Conservation (phyloP, 2,329 filamentous ascomycete species). For the Metarhizium album region DNA sequence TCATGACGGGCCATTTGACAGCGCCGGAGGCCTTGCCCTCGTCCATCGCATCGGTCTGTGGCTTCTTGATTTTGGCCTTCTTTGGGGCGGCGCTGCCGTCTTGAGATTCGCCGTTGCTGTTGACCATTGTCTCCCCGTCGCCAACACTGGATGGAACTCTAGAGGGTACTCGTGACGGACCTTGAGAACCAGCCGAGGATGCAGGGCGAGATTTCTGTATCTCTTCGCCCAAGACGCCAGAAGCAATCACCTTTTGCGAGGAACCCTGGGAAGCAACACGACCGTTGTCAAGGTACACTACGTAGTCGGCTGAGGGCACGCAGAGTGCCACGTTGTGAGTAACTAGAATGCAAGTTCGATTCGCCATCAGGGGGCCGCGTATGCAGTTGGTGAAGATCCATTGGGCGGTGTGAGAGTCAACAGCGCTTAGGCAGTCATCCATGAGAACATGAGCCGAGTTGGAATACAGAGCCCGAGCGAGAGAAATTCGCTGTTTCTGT, state of each 20-base stretch:
- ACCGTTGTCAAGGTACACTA: constrained; percentile 82
- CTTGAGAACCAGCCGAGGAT: constrained; percentile 59
- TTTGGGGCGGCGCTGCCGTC: constrained; percentile 36
- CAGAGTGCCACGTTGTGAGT: constrained; percentile 92
- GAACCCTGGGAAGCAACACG: constrained; percentile 67
- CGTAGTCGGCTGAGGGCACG: constrained; percentile 66
- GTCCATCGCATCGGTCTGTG: constrained; percentile 45
- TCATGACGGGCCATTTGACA: constrained; percentile 78
- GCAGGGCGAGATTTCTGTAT: constrained; percentile 59
- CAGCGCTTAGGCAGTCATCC: constrained; percentile 91
- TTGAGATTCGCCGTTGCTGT: constrained; percentile 34
- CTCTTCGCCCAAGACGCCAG: constrained; percentile 84
- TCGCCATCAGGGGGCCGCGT: constrained; percentile 75
- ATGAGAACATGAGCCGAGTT: constrained; percentile 83
- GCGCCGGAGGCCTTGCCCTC: constrained; percentile 78
- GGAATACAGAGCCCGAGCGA: constrained; percentile 95
- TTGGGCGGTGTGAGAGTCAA: constrained; percentile 94
- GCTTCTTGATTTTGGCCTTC: constrained; percentile 34
- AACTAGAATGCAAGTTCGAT: constrained; percentile 86
- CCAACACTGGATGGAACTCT: constrained; percentile 66
- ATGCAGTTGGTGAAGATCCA: constrained; percentile 97
- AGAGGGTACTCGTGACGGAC: constrained; percentile 69
- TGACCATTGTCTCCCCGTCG: constrained; percentile 49
- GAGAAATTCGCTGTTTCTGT: constrained; percentile 93
- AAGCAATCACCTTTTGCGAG: constrained; percentile 65